Conservation (phyloP, 2,329 filamentous ascomycete species). For the Cladosporium sp. region DNA sequence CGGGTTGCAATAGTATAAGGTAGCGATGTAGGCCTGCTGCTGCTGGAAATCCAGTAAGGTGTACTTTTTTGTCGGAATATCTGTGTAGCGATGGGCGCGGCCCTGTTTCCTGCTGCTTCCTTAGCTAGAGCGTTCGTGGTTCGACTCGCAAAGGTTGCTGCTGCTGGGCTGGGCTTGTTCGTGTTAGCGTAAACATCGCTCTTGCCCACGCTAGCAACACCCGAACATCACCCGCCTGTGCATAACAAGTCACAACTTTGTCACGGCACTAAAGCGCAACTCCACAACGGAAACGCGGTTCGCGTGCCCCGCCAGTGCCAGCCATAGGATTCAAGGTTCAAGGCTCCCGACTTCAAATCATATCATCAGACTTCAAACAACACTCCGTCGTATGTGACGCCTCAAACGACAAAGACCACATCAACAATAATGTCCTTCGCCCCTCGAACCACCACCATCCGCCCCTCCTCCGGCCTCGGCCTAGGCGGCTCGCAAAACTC, state of each 20-base stretch:
- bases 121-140: background rate
- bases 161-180: background rate
- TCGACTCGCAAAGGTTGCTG: conserved; percentile 5
- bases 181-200: conserved; percentile 9
- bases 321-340: background rate
- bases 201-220: conserved; percentile 5
- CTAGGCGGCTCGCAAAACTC: conserved; percentile 27
- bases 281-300: conserved; percentile 1
- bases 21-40: background rate
- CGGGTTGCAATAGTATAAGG: background rate
- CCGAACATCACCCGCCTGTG: background rate
- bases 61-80: background rate
- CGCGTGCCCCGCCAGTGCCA: background rate
- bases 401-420: background rate
- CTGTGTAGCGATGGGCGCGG: background rate
- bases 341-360: background rate
- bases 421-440: conserved; percentile 41
- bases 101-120: background rate
- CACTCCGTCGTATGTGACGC: background rate
- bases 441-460: conserved; percentile 53
- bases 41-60: background rate
- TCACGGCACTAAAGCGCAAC: background rate
- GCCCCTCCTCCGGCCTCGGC: conserved; percentile 49
- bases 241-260: background rate
- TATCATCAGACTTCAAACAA: background rate